Conservation (phyloP, 129 eudicot genomes). For the Lactuca saligna region DNA sequence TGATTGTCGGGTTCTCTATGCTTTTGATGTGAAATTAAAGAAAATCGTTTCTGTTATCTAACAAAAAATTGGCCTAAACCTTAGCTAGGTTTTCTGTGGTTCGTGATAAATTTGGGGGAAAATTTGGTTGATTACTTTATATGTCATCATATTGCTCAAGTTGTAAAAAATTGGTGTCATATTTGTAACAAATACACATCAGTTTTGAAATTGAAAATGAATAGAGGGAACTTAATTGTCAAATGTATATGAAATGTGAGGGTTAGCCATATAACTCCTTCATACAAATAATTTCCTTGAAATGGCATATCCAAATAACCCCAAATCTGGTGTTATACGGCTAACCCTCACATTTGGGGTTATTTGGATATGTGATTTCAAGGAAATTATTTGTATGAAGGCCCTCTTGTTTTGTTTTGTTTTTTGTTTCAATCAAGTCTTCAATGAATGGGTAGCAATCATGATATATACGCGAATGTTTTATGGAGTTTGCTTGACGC, state of each 20-base stretch:
- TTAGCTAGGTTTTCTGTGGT: conserved; percentile 1
- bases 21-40: no score
- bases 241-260: no score
- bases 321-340: no score
- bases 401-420: no score
- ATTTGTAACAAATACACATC: background rate
- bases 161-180: background rate
- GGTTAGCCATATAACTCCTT: no score
- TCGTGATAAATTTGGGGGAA: conserved; percentile 7
- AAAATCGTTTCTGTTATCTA: background rate
- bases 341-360: no score
- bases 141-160: background rate
- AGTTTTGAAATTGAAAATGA: background rate
- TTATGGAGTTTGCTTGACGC: background rate
- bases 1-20: background rate
- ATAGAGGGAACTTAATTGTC: background rate
- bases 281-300: no score
- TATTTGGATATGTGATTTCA: no score
- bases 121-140: background rate
- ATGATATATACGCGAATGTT: no score
- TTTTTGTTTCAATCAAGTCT: no score
- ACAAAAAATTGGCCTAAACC: conserved; percentile 9
- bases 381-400: background rate
- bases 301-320: no score
- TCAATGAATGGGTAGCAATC: no score